Percentiles rank a stretch among this genome's conserved stretches.
These are phyloP conservation scores for Aspergillus udagawae DNA, from an alignment of 2,329 filamentous ascomycete species.

Conservation along the genomic window DNA sequence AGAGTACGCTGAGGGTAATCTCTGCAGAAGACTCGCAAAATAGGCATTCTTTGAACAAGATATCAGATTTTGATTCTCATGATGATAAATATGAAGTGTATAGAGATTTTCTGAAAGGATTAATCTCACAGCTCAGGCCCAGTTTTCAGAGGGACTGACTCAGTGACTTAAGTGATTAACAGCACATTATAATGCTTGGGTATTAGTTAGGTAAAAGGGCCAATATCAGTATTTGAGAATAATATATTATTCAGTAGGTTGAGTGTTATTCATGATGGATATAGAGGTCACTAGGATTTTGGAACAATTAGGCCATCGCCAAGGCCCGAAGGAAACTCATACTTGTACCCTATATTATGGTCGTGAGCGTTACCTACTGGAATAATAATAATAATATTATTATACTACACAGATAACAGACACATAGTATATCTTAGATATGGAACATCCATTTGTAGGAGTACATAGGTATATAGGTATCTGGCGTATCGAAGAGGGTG, in stretches of 20 bases:
- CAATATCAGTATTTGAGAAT: background rate
- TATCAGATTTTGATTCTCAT: background rate
- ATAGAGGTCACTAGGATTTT: background rate
- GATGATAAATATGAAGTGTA: background rate
- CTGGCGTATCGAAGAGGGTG: background rate
- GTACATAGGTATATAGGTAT: background rate
- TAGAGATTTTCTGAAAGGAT: background rate
- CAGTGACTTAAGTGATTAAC: background rate
- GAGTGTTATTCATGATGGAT: background rate
- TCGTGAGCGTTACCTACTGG: background rate
- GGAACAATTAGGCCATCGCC: background rate
- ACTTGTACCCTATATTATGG: background rate
- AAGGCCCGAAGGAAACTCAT: conserved; percentile 2
- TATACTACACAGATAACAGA: background rate
- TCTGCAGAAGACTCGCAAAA: conserved; percentile 74
- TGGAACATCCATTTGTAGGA: background rate
- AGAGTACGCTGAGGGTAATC: conserved; percentile 85
- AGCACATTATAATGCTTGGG: background rate
- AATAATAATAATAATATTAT: conserved; percentile 3
- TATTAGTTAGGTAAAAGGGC: background rate
- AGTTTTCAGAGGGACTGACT: background rate
- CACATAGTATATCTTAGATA: background rate
- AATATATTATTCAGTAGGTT: background rate
- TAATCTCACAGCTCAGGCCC: background rate
- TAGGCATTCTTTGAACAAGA: conserved; percentile 43